Evolutionary conservation across 495 filamentous ascomycete species (phyloP).

Genomic region (Glutinoglossum americanum): DNA sequence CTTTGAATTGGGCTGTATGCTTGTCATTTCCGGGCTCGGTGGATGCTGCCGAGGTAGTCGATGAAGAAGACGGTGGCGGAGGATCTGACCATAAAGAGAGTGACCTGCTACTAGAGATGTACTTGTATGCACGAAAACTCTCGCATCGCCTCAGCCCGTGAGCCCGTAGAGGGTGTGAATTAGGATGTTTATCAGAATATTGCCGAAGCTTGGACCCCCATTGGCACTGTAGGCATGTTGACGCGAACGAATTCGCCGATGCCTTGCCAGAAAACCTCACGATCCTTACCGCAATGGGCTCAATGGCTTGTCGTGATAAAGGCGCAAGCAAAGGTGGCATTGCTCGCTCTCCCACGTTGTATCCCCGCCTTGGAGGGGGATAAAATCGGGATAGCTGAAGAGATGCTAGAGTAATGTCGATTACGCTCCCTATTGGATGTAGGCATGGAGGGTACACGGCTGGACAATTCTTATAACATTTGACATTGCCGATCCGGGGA

Average conservation of each 20-base stretch:
- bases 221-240: constrained; percentile 11
- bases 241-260: background rate
- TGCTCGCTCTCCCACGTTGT: background rate
- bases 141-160: background rate
- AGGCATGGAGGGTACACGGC: no score
- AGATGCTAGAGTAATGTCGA: no score
- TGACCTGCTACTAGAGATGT: background rate
- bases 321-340: background rate
- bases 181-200: background rate
- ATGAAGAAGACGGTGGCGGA: background rate
- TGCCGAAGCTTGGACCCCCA: constrained; percentile 4
- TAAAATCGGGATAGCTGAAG: background rate
- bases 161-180: background rate
- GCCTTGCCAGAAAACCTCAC: background rate
- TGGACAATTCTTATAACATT: no score
- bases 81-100: background rate
- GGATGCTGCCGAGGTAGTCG: background rate
- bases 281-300: background rate
- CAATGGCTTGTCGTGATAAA: background rate
- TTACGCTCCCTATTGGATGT: no score
- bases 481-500: no score
- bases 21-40: background rate
- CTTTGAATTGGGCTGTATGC: background rate
- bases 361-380: background rate
- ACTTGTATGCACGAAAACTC: background rate